Evolutionary conservation across 2,329 filamentous ascomycete genomes (phyloP).

Genomic region (Diplodia seriata): DNA sequence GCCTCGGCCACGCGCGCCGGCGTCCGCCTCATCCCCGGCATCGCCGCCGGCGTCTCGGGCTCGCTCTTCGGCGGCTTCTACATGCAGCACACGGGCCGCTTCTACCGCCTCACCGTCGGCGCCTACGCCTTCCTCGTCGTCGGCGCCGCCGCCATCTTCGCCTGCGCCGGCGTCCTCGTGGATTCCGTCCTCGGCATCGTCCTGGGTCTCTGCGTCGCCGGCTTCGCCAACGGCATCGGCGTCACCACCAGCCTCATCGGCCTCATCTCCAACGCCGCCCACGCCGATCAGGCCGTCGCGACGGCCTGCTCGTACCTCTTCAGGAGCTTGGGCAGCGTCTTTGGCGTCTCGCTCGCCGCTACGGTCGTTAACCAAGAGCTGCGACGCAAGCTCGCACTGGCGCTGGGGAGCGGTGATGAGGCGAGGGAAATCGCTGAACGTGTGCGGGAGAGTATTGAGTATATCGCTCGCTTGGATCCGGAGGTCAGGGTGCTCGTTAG

Average conservation of each 20-base stretch:
- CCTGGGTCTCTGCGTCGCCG: constrained; percentile 62
- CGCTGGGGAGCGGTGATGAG: constrained; percentile 63
- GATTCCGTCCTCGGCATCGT: constrained; percentile 62
- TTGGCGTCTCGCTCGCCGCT: constrained; percentile 72
- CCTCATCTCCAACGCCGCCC: constrained; percentile 71
- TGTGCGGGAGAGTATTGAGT: constrained; percentile 74
- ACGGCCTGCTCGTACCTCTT: constrained; percentile 84
- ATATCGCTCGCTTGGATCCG: constrained; percentile 51
- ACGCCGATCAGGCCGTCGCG: constrained; percentile 74
- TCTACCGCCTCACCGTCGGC: constrained; percentile 70
- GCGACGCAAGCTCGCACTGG: constrained; percentile 60
- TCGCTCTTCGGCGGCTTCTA: constrained; percentile 69
- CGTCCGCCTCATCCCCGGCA: constrained; percentile 62
- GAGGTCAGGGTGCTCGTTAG: constrained; percentile 54
- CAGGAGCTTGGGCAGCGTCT: constrained; percentile 71
- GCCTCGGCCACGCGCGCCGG: constrained; percentile 38
- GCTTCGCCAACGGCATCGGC: constrained; percentile 64
- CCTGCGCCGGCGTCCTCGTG: constrained; percentile 63
- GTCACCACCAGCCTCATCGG: constrained; percentile 76
- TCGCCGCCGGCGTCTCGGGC: constrained; percentile 67
- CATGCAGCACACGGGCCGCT: constrained; percentile 74
- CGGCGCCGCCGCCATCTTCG: constrained; percentile 62
- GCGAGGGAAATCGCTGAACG: constrained; percentile 71
- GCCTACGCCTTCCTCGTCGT: constrained; percentile 62
- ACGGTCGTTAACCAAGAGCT: constrained; percentile 75